A percentile compares a stretch with the other conserved stretches of the same genome.
phyloP scores from a whole-genome alignment of 23 red algal genomes.

The Agarophyton chilense region DNA sequence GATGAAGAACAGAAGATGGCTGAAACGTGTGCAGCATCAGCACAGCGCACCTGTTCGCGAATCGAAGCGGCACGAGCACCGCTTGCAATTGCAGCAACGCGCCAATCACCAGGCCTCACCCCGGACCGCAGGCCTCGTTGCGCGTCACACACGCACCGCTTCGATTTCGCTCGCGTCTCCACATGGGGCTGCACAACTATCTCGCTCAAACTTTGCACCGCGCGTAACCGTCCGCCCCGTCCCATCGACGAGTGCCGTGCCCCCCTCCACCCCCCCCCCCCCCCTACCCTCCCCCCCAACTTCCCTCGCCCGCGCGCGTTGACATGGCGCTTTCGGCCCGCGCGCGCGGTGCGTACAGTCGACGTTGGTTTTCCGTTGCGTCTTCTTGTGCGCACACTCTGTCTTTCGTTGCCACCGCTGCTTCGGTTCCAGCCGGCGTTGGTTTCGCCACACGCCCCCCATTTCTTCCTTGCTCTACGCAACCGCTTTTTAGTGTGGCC shows the following conservation, averaged over 20 bases:
- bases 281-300: neutral
- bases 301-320: neutral
- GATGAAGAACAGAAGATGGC: too few relatives aligned
- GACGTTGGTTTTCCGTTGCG: neutral
- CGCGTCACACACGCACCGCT: too few relatives aligned
- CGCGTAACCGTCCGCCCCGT: too few relatives aligned
- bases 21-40: neutral
- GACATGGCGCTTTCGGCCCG: slow-evolving; percentile 20
- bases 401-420: neutral
- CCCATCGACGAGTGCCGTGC: too few relatives aligned
- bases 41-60: too few relatives aligned
- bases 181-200: too few relatives aligned
- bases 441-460: neutral
- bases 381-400: neutral
- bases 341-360: neutral
- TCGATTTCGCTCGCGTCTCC: too few relatives aligned
- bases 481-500: neutral
- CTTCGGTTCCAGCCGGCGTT: neutral
- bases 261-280: neutral
- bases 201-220: too few relatives aligned
- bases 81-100: too few relatives aligned
- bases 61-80: too few relatives aligned
- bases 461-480: neutral
- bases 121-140: too few relatives aligned
- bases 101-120: too few relatives aligned